These are phyloP conservation scores for Euphorbia schlechtendalii DNA, from an alignment of 441 rosid species.

Conservation along the genomic window DNA sequence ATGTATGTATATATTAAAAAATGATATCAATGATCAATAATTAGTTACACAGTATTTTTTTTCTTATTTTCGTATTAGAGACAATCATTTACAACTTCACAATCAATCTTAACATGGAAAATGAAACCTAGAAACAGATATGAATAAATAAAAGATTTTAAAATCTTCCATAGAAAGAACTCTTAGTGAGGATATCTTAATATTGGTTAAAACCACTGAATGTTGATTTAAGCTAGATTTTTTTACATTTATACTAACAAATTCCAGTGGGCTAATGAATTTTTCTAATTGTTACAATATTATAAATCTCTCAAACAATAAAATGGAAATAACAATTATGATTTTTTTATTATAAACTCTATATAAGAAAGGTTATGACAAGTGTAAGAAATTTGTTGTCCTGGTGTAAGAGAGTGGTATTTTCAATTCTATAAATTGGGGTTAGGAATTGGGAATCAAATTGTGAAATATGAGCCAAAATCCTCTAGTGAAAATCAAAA, in stretches of 20 bases:
- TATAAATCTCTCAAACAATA: too few relatives aligned
- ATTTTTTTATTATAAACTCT: too few relatives aligned
- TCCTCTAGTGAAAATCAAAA: slow-evolving; percentile 21
- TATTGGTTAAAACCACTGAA: slow-evolving; percentile 27
- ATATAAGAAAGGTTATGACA: too few relatives aligned
- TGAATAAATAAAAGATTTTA: slow-evolving; percentile 12
- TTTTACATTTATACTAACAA: not conserved
- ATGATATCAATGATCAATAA: too few relatives aligned
- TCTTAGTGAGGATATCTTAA: slow-evolving; percentile 11
- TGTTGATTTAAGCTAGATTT: slow-evolving; percentile 24
- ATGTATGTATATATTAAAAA: too few relatives aligned
- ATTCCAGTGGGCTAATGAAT: too few relatives aligned
- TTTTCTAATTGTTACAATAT: too few relatives aligned
- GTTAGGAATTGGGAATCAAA: too few relatives aligned
- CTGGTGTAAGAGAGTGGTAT: not conserved
- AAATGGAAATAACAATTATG: too few relatives aligned
- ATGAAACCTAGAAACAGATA: not conserved
- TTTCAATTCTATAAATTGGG: not conserved
- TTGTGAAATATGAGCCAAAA: slow-evolving; percentile 7
- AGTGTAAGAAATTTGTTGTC: not conserved
- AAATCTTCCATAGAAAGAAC: slow-evolving; percentile 17
- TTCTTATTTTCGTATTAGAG: not conserved
- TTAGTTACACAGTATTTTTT: not conserved
- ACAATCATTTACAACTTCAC: not conserved
- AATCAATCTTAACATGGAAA: not conserved